Base-by-base conservation (phyloP, 306 rosid genomes). In the Lathyrus oleraceus region DNA sequence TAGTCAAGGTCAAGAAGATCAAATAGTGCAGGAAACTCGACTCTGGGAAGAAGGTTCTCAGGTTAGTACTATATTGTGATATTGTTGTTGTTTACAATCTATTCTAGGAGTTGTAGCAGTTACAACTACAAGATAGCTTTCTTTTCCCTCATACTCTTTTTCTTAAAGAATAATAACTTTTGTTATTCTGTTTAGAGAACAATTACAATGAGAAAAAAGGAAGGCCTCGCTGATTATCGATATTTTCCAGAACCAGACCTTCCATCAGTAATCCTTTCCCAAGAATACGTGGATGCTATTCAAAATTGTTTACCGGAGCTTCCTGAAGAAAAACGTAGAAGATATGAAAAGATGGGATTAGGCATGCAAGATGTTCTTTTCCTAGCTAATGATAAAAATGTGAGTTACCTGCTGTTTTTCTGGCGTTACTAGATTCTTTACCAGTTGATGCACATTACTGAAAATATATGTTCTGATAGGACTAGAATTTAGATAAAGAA, bases 191-290 rank as follows among this genome's bases (percentile, higher is more conserved):
- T 72, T 78, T 30, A 78, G 98, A 88, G 79, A 84, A 90, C 96
- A 61, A 81, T 94, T 75, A 85, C 96, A 71, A 94, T 94, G 99
- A 94, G 99, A 88, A 94, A 87, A 81, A 91, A 94, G 79, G 96
- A 94, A 87, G 96, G 99, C 62, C 97, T 94, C 58, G 82, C 99
- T 69, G 99, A 94, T 87, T 94, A 94, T 80, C 86, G 91, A 81
- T 94, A 94, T 84, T 91, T 88, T 79, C 99, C 99, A 53, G 97
- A 94, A 79, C 97, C 96, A 65, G 98, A 94, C 79, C 97, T 91
- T 71, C 97, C 95, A 6, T 87, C 84, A 40, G 96, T 90, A 78
- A 78, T 81, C 25, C 89, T 94, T 76, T 80, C 87, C 75, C 79
- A 82, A 48, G 91, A 85, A 72, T 91, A 85, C 73, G 88, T 94